These are phyloP conservation scores for Yamadazyma sp. DNA, from an alignment of 805 yeast species.

Conservation along the genomic window DNA sequence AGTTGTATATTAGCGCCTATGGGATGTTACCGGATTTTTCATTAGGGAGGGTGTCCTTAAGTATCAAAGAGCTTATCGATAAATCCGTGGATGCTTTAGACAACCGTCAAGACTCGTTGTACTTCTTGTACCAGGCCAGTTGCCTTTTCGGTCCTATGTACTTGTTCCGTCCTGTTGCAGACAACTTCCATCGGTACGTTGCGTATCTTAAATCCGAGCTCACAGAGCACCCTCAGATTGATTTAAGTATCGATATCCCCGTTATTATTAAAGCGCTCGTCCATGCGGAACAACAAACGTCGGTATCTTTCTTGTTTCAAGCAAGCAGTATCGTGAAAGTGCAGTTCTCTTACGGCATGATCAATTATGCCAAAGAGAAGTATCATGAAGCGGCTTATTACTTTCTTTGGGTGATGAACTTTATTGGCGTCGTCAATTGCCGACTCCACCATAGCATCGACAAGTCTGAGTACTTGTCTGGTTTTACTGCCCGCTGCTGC, in stretches of 20 bases:
- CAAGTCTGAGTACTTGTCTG: conserved; percentile 17
- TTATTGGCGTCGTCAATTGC: conserved; percentile 13
- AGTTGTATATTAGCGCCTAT: conserved; percentile 14
- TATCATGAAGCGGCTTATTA: conserved; percentile 17
- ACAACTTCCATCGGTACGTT: background rate
- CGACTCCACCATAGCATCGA: conserved; percentile 8
- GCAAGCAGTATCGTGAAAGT: conserved; percentile 17
- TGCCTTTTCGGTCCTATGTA: conserved; percentile 8
- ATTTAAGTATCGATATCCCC: conserved; percentile 14
- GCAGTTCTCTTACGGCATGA: conserved; percentile 20
- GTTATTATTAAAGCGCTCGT: conserved; percentile 12
- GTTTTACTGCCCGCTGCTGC: conserved; percentile 13
- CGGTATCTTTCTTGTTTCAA: background rate
- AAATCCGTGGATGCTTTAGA: conserved; percentile 6
- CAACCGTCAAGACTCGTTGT: conserved; percentile 5
- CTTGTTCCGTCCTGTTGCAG: conserved; percentile 1
- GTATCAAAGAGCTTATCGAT: conserved; percentile 7
- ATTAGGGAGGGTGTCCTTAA: conserved; percentile 19
- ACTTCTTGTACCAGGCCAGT: conserved; percentile 5
- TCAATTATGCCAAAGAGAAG: conserved; percentile 16
- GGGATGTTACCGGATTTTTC: conserved; percentile 21
- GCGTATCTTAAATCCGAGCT: conserved; percentile 13
- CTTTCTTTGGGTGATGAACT: conserved; percentile 21
- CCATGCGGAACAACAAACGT: conserved; percentile 1
- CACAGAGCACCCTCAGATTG: conserved; percentile 18